phyloP scores from a whole-genome alignment of 768 basidiomycete genomes.

The Mycena albidolilacea region DNA sequence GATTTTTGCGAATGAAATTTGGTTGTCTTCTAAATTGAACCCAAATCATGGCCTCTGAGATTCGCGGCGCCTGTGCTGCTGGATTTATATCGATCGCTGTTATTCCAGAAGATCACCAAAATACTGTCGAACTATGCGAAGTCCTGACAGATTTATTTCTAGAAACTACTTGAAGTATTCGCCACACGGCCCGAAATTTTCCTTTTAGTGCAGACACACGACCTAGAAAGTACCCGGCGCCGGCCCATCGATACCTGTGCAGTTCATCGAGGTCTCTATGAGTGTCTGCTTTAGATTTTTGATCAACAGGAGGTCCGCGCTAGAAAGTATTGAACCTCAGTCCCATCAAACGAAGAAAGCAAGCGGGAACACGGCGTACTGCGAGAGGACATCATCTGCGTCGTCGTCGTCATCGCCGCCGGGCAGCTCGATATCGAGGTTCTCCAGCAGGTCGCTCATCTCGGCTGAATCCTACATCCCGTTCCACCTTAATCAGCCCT shows the following conservation, averaged over 20 bases:
- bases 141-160: constrained; percentile 12
- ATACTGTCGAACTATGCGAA: constrained; percentile 8
- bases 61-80: constrained; percentile 9
- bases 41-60: constrained; percentile 11
- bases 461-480: constrained; percentile 14
- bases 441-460: constrained; percentile 13
- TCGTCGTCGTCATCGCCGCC: constrained; percentile 13
- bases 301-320: constrained; percentile 8
- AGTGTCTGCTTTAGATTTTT: constrained; percentile 11
- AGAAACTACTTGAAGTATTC: constrained; percentile 11
- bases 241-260: constrained; percentile 19
- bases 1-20: constrained; percentile 5
- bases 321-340: constrained; percentile 17
- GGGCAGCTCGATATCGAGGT: neutral
- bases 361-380: constrained; percentile 9
- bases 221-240: constrained; percentile 7
- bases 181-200: constrained; percentile 5
- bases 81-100: constrained; percentile 1
- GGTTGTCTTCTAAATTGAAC: constrained; percentile 15
- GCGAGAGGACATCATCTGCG: neutral
- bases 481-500: constrained; percentile 14
- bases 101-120: constrained; percentile 8
- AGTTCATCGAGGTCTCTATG: constrained; percentile 17
- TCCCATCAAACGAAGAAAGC: constrained; percentile 10
- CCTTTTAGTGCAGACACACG: constrained; percentile 7